Conservation (phyloP, 2,329 filamentous ascomycete genomes). For the Teratosphaeria nubilosa region DNA sequence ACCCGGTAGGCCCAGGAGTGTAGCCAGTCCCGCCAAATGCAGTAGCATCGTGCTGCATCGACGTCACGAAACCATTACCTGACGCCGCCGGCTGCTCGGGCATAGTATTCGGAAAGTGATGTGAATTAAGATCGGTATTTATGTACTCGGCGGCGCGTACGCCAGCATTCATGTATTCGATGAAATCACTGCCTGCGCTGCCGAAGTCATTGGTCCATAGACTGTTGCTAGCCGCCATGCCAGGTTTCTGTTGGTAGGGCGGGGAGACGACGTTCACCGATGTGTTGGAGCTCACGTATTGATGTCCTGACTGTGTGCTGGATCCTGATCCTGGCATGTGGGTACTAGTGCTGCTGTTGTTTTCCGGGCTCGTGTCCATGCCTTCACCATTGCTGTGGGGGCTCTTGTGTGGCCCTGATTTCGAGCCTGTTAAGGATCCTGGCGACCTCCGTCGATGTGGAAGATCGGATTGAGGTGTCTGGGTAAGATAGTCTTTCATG, state of each 20-base stretch:
- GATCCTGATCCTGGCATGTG: conserved; percentile 19
- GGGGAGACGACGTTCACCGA: conserved; percentile 21
- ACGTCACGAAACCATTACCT: conserved; percentile 3
- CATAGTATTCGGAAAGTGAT: conserved; percentile 6
- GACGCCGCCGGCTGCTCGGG: conserved; percentile 7
- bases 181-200: background rate
- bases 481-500: conserved; percentile 3
- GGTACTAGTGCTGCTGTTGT: conserved; percentile 14
- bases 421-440: conserved; percentile 8
- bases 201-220: background rate
- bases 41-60: background rate
- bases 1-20: conserved; percentile 10
- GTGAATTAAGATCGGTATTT: conserved; percentile 13
- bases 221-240: background rate
- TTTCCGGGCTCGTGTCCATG: conserved; percentile 24
- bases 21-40: conserved; percentile 6
- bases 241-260: conserved; percentile 6
- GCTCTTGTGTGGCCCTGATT: conserved; percentile 8
- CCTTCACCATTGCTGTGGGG: conserved; percentile 3
- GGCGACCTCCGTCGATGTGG: conserved; percentile 18
- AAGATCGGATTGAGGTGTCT: conserved; percentile 9
- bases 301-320: conserved; percentile 12
- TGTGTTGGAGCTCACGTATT: conserved; percentile 17
- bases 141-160: background rate
- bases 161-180: background rate